phyloP scores from a whole-genome alignment of 2,329 filamentous ascomycete genomes.

The Bipolaris sorokiniana region DNA sequence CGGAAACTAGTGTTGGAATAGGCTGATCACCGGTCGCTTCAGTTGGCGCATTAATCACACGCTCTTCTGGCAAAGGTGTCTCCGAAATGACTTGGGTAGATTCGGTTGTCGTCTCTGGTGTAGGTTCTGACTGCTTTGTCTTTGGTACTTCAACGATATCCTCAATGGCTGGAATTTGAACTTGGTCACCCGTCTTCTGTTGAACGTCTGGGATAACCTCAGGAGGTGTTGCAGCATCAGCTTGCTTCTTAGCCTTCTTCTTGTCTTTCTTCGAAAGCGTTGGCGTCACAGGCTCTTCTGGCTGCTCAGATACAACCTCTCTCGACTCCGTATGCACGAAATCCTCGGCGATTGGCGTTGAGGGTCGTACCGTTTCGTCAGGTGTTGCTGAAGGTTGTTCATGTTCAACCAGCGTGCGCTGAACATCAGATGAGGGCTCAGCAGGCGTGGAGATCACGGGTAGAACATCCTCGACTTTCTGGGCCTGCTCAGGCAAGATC shows the following conservation, averaged over 20 bases:
- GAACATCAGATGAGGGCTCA: conserved; percentile 5
- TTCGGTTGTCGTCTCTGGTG: neutral
- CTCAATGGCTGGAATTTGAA: neutral
- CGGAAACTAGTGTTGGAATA: neutral
- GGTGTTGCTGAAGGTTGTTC: neutral
- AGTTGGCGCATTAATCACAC: neutral
- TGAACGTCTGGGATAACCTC: conserved; percentile 13
- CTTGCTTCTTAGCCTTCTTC: conserved; percentile 34
- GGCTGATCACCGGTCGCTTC: neutral
- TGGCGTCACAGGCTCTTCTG: conserved; percentile 14
- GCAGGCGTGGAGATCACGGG: neutral
- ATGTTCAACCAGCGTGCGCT: neutral
- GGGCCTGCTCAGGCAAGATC: neutral
- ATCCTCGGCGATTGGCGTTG: neutral
- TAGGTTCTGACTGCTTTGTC: neutral
- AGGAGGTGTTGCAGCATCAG: conserved; percentile 17
- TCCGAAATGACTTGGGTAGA: conserved; percentile 16
- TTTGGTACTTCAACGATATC: neutral
- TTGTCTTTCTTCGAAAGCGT: conserved; percentile 27
- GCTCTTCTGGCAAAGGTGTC: conserved; percentile 3
- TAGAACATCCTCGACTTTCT: conserved; percentile 1
- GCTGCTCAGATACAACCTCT: conserved; percentile 6
- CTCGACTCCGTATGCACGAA: conserved; percentile 1
- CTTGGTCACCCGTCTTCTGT: conserved; percentile 1
- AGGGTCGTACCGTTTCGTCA: conserved; percentile 2